A percentile compares a stretch with the other conserved stretches of the same genome.
Conservation (phyloP, 228 moss, liverwort and hornwort species). For the Sphagnum magellanicum region DNA sequence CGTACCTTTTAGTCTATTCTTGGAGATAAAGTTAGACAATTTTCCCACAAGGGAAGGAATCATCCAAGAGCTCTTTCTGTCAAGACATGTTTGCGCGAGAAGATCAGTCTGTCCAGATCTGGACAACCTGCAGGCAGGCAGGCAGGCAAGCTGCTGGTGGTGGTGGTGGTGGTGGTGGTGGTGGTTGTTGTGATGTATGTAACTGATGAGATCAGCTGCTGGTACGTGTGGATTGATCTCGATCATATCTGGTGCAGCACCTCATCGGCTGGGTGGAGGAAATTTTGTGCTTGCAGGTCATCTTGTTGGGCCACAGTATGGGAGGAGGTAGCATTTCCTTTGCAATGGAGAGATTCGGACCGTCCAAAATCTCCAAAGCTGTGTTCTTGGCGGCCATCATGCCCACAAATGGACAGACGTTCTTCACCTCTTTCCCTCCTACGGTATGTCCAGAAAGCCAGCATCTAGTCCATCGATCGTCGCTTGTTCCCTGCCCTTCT, state of each 20-base stretch:
- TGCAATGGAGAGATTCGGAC: constrained; percentile 22
- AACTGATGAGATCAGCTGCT: too few species aligned
- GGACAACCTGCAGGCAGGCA: too few species aligned
- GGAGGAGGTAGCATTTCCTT: constrained; percentile 46
- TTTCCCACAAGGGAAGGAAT: too few species aligned
- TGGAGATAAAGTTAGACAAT: not conserved
- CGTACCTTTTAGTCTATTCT: not conserved
- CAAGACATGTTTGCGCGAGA: too few species aligned
- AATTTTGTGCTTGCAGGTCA: constrained; percentile 19
- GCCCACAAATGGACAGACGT: constrained; percentile 32
- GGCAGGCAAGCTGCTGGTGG: too few species aligned
- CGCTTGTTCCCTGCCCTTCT: not conserved
- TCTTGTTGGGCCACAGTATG: constrained; percentile 52
- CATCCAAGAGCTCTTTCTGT: too few species aligned
- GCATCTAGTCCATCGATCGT: not conserved
- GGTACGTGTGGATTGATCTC: too few species aligned
- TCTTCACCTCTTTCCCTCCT: constrained; percentile 30
- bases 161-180: too few species aligned
- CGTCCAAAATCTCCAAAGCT: constrained; percentile 30
- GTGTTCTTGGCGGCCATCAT: constrained; percentile 39
- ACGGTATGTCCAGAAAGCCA: constrained; percentile 5
- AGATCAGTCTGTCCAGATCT: too few species aligned
- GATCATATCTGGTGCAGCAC: not conserved
- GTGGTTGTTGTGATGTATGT: too few species aligned
- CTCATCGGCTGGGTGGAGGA: not conserved